Base-by-base conservation (phyloP, 441 rosid species). In the Arabidopsis lyrata region DNA sequence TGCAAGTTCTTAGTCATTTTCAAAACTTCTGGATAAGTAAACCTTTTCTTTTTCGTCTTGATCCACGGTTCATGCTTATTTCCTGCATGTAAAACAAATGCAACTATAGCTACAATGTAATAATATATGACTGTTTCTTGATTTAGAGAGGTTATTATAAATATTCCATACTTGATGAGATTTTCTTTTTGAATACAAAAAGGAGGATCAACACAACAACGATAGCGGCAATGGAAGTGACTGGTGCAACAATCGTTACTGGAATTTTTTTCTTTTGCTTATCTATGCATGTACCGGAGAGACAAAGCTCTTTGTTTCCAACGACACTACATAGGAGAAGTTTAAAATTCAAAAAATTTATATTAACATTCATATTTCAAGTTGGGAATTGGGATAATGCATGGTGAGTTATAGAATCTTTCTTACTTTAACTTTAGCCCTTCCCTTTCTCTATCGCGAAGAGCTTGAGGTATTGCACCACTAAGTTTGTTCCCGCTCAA, bases 1-100 rank as follows among this genome's bases (percentile, higher is more conserved):
- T 76, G 63, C 36, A 83, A 81, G 63, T 83, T 83, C 6, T 70
- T 74, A 10, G 86, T 83, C 15, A 83, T 78, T 29, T 49, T 52
- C 55, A 66, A 8, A 38, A 74, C 72, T 34, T 74, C 78, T 29
- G 72, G 38, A 66, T 74, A 74, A 49, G 78, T 74, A 59, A 66
- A 74, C 14, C 55, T 60, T 66, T 63, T 66, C 24, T 41, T 44
- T 29, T 66, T 74, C 3, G 67, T 66, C 54, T 58, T 24, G 16
- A 73, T 65, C 59, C 22, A 66, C 5, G 77, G 66, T 36, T 73
- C 66, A 36, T 72, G 47, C 3, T 73, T 27, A 16, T 65, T 56
- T 41, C 50, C 77, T 64, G 31, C 50, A 65, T 0, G 34, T 57
- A 45, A 45, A 56, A 4, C 59, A 56, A 20, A 5, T 47, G 38